Evolutionary conservation across 805 yeast species (phyloP), one percentile per base, ranked within the genome.

Genomic region (Candida nitratophila): DNA sequence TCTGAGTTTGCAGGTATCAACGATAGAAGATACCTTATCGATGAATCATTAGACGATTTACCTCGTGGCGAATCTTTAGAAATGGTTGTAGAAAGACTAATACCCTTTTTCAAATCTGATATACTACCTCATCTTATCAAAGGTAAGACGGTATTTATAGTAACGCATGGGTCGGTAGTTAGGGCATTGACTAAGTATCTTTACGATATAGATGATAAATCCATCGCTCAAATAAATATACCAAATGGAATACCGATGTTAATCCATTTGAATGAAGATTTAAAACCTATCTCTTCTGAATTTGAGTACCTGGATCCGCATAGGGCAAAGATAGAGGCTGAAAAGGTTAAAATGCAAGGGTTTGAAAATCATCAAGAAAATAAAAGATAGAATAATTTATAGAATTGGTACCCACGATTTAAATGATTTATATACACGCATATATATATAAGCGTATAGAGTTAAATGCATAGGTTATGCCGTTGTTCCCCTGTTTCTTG

Each of bases 201-300:
- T 51, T 84, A 81, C 64, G 68, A 69, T 16, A 76, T 86, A 35
- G 71, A 79, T 41, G 88, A 83, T 55, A 77, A 73, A 3, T 84
- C 77, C 40, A 85, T 86, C 52, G 83, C 85, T 45, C 75, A 78
- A 40, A 73, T 86, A 50, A 85, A 86, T 66, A 83, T 86, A 44
- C 93, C 95, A 26, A 86, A 88, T 57, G 93, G 89, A 45, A 83
- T 85, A 42, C 95, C 95, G 39, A 70, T 86, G 63, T 81, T 80
- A 41, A 68, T 84, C 51, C 81, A 80, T 54, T 65, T 84, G 53
- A 79, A 79, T 54, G 75, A 70, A 40, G 55, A 67, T 20, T 30
- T 53, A 22, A 41, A 32, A 33, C 60, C 63, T 11, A 44, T 37
- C 2, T 40, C 37, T 7, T 32, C 41, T 3, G 76, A 73, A 32